phyloP scores from a whole-genome alignment of 148 eudicot genomes.

The Mesembryanthemum crystallinum region DNA sequence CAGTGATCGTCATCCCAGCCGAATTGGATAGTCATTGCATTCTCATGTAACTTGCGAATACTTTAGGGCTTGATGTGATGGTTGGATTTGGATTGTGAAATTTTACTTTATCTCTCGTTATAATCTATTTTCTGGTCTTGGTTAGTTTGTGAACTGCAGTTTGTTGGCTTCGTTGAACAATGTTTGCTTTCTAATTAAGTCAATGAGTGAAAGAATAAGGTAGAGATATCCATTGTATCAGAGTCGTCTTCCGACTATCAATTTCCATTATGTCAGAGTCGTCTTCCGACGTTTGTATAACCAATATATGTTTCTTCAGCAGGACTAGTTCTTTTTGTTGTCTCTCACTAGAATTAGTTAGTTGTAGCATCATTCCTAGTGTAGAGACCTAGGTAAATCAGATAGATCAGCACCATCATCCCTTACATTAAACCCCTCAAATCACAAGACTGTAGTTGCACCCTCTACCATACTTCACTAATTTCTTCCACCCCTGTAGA shows the following conservation, averaged over 20 bases:
- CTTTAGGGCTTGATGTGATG: too few species aligned
- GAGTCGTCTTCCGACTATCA: slow-evolving; percentile 53
- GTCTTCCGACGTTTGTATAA: slow-evolving; percentile 70
- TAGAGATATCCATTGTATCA: too few species aligned
- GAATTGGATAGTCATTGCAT: too few species aligned
- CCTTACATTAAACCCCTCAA: slow-evolving; percentile 43
- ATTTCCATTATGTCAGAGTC: slow-evolving; percentile 56
- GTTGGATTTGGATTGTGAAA: too few species aligned
- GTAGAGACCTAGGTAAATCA: slow-evolving; percentile 49
- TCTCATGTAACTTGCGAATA: too few species aligned
- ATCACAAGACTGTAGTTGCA: slow-evolving; percentile 50
- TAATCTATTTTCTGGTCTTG: too few species aligned
- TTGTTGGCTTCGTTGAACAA: too few species aligned
- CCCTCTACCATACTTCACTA: slow-evolving; percentile 50
- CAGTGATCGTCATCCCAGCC: too few species aligned
- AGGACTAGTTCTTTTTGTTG: slow-evolving; percentile 75
- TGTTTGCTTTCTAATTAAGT: too few species aligned
- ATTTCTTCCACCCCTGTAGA: slow-evolving; percentile 47
- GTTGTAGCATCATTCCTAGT: slow-evolving; percentile 53
- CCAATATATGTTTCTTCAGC: slow-evolving; percentile 78
- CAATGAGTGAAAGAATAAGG: too few species aligned
- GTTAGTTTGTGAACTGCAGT: too few species aligned
- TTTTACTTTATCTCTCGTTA: too few species aligned
- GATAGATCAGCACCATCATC: slow-evolving; percentile 59
- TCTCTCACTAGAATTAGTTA: slow-evolving; percentile 56